phyloP scores from a whole-genome alignment of 202 grass and related monocot genomes.

The Brachypodium distachyon region DNA sequence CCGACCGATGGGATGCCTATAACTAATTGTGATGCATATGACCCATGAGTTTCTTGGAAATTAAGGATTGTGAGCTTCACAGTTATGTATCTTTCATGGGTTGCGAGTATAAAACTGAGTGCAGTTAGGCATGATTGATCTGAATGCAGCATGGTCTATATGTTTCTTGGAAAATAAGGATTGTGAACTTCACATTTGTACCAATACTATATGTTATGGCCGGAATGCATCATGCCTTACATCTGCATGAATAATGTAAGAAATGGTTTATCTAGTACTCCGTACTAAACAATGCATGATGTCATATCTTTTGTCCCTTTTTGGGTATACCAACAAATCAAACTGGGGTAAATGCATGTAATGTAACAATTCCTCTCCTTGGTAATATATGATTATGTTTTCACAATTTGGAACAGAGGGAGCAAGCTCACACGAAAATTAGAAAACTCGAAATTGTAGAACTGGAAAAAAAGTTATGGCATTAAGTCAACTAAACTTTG shows the following conservation, averaged over 20 bases:
- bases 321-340: no score
- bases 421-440: background rate
- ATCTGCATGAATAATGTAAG: background rate
- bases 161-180: slow-evolving; percentile 32
- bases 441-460: background rate
- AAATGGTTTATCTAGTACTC: background rate
- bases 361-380: no score
- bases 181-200: slow-evolving; percentile 21
- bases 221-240: background rate
- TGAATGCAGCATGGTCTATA: background rate
- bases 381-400: no score
- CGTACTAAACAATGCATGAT: background rate
- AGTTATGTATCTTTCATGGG: background rate
- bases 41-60: slow-evolving; percentile 24
- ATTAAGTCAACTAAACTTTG: background rate
- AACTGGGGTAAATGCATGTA: no score
- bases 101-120: background rate
- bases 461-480: background rate
- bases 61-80: slow-evolving; percentile 27
- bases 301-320: background rate
- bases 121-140: background rate
- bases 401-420: no score
- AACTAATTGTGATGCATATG: slow-evolving; percentile 26
- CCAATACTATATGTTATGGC: background rate
- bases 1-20: background rate